Evolutionary conservation across 202 grass and related monocot species (phyloP).

Genomic region (Brachypodium distachyon): DNA sequence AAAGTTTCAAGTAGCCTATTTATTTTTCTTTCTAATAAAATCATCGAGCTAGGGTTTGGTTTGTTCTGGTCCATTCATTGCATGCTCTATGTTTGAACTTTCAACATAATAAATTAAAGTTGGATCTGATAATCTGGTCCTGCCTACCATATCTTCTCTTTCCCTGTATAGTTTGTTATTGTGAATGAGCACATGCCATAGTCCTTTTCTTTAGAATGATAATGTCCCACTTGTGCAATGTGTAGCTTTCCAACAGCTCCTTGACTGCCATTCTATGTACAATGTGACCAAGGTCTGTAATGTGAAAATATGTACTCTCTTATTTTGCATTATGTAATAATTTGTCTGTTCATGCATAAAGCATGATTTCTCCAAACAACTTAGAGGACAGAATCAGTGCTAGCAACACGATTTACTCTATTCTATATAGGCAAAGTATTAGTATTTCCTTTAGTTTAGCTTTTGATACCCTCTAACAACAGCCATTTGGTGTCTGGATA

Average conservation of each 20-base stretch:
- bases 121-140: background rate
- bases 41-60: too few relatives aligned
- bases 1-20: background rate
- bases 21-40: too few relatives aligned
- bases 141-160: background rate
- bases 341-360: background rate
- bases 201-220: background rate
- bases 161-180: background rate
- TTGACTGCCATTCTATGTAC: background rate
- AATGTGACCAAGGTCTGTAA: background rate
- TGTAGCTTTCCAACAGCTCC: conserved; percentile 7
- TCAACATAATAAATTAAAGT: background rate
- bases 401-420: background rate
- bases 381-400: background rate
- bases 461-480: background rate
- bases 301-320: background rate
- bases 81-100: background rate
- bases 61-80: background rate
- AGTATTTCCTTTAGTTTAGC: background rate
- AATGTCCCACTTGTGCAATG: background rate
- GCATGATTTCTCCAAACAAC: background rate
- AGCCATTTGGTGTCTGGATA: background rate
- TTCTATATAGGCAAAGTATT: background rate
- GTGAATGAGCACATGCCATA: background rate
- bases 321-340: background rate